Evolutionary conservation across 2,329 filamentous ascomycete genomes (phyloP).

Genomic region (Aureobasidium leucospermi): DNA sequence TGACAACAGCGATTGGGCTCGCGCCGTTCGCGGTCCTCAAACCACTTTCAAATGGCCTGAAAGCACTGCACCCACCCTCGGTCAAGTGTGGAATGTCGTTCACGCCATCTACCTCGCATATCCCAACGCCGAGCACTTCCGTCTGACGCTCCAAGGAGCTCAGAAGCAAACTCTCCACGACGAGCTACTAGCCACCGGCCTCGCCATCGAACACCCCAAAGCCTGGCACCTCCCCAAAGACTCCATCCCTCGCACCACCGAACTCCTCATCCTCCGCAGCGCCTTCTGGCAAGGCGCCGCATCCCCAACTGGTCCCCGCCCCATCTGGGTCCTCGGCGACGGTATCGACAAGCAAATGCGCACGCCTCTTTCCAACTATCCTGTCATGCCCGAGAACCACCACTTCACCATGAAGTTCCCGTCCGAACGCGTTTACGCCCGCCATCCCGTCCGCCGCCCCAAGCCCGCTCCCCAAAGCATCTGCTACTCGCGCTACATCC

Average conservation of each 20-base stretch:
- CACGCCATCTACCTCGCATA: slow-evolving; percentile 39
- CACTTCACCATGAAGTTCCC: slow-evolving; percentile 43
- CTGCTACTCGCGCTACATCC: slow-evolving; percentile 72
- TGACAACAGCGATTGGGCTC: slow-evolving; percentile 35
- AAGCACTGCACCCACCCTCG: slow-evolving; percentile 32
- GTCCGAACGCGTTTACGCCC: slow-evolving; percentile 47
- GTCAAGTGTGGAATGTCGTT: slow-evolving; percentile 41
- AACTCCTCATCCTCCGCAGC: slow-evolving; percentile 45
- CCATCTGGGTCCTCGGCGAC: slow-evolving; percentile 27
- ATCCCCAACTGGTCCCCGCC: slow-evolving; percentile 35
- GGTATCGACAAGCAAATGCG: slow-evolving; percentile 19
- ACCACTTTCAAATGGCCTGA: slow-evolving; percentile 36
- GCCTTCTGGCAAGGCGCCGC: slow-evolving; percentile 41
- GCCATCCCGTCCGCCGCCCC: slow-evolving; percentile 62
- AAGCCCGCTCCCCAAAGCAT: slow-evolving; percentile 65
- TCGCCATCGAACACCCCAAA: slow-evolving; percentile 37
- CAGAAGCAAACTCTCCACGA: slow-evolving; percentile 30
- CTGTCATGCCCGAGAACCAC: slow-evolving; percentile 35
- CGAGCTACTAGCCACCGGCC: slow-evolving; percentile 36
- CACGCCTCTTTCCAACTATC: slow-evolving; percentile 28
- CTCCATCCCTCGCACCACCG: slow-evolving; percentile 29
- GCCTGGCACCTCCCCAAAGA: slow-evolving; percentile 22
- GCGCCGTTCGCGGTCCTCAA: slow-evolving; percentile 37
- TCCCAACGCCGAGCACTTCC: slow-evolving; percentile 38
- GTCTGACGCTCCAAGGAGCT: slow-evolving; percentile 34